Base-by-base conservation (phyloP, 148 eudicot species). In the Rheum nobile region DNA sequence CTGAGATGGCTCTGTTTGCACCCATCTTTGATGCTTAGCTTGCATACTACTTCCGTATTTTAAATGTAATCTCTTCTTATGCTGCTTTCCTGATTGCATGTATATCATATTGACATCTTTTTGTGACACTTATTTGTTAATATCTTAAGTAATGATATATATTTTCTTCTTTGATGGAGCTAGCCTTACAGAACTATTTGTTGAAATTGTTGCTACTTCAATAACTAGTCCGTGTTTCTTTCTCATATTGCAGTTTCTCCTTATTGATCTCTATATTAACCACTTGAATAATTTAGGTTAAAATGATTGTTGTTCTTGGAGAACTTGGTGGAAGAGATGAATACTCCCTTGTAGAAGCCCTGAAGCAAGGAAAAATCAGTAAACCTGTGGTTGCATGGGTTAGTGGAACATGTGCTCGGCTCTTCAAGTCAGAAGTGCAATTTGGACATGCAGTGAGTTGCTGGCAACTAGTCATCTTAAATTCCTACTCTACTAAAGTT, bases 311-410 rank as follows among this genome's bases (percentile, higher is more conserved):
- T 72, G 99, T 95, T 71, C 92, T 95, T 34, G 99, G 99, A 72
- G 99, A 95, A 80, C 88, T 95, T 81, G 99, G 99, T 79, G 99
- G 99, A 9, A 85, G 97, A 77, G 99, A 95, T 86, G 99, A 95
- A 72, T 95, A 95, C 79, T 95, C 99, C 75, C 86, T 95, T 55
- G 99, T 95, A 75, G 99, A 95, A 83, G 99, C 99, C 80, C 83
- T 95, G 69, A 95, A 91, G 82, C 93, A 87, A 74, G 97, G 99
- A 48, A 95, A 95, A 82, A 91, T 95, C 67, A 90, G 76, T 59
- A 95, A 95, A 72, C 99, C 97, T 37, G 92, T 95, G 52, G 96
- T 90, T 77, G 99, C 97, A 71, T 95, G 97, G 99, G 99, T 95
- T 82, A 94, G 98, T 82, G 98, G 98, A 80, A 94, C 98, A 72